These are phyloP conservation scores for Candida qinlingensis DNA, from an alignment of 805 yeast genomes.

Conservation along the genomic window DNA sequence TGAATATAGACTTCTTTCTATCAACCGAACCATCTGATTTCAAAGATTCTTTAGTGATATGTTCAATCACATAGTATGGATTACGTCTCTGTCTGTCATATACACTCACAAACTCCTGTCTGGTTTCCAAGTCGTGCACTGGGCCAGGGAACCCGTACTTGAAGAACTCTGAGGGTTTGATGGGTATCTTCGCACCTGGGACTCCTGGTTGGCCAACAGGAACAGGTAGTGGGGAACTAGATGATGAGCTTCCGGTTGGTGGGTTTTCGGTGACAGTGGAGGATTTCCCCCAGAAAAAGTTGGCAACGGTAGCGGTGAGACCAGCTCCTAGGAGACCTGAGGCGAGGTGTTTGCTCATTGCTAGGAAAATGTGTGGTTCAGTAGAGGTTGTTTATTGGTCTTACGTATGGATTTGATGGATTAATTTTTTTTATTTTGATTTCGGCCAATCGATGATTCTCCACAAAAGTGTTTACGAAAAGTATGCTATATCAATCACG, in stretches of 20 bases:
- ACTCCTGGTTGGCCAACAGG: conserved; percentile 10
- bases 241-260: not conserved
- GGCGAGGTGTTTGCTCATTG: conserved; percentile 22
- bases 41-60: conserved; percentile 71
- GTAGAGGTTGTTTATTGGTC: not conserved
- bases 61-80: conserved; percentile 87
- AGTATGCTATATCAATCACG: not conserved
- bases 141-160: conserved; percentile 96
- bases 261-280: conserved; percentile 7
- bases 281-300: conserved; percentile 29
- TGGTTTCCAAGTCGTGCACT: conserved; percentile 69
- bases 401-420: not conserved
- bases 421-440: not conserved
- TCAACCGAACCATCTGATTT: conserved; percentile 49
- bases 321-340: conserved; percentile 26
- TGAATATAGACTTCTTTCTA: conserved; percentile 75
- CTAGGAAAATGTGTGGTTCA: not conserved
- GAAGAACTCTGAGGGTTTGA: conserved; percentile 78
- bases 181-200: conserved; percentile 21
- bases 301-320: conserved; percentile 28
- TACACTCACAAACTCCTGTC: conserved; percentile 77
- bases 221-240: conserved; percentile 6
- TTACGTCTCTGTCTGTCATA: conserved; percentile 80
- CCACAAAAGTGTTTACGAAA: not conserved
- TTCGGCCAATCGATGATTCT: not conserved